A percentile compares a stretch with the other conserved stretches of the same genome.
Conservation (phyloP, 2,329 filamentous ascomycete genomes). For the Colletotrichum endophyticum region DNA sequence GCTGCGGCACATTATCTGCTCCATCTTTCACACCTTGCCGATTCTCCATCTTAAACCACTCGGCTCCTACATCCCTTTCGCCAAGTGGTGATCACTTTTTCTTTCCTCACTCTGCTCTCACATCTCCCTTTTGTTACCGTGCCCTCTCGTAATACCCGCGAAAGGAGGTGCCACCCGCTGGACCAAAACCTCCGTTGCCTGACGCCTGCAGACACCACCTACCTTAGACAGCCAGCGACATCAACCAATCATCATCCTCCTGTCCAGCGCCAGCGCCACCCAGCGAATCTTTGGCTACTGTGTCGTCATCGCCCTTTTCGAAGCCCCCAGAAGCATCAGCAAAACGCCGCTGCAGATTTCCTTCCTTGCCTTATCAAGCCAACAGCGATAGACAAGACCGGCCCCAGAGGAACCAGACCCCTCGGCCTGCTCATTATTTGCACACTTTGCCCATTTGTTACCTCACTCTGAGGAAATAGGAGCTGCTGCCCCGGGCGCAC, state of each 20-base stretch:
- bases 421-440: not conserved
- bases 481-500: not conserved
- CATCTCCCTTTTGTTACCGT: not conserved
- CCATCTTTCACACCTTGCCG: not conserved
- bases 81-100: not conserved
- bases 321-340: constrained; percentile 12
- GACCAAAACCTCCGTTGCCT: not conserved
- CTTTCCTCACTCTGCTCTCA: not conserved
- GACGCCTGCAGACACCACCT: not conserved
- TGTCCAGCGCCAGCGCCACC: not conserved
- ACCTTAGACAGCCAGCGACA: not conserved
- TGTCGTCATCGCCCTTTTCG: constrained; percentile 17
- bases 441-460: not conserved
- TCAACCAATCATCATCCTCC: constrained; percentile 2
- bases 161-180: not conserved
- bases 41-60: not conserved
- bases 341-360: not conserved
- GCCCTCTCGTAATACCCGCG: not conserved
- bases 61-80: not conserved
- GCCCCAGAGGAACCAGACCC: not conserved
- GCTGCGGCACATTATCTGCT: not conserved
- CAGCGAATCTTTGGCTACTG: constrained; percentile 1
- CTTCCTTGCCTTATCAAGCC: not conserved
- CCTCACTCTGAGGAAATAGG: constrained; percentile 5
- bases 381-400: not conserved